These are phyloP conservation scores for Chalciporus chontae DNA, from an alignment of 768 basidiomycete genomes.

Conservation along the genomic window DNA sequence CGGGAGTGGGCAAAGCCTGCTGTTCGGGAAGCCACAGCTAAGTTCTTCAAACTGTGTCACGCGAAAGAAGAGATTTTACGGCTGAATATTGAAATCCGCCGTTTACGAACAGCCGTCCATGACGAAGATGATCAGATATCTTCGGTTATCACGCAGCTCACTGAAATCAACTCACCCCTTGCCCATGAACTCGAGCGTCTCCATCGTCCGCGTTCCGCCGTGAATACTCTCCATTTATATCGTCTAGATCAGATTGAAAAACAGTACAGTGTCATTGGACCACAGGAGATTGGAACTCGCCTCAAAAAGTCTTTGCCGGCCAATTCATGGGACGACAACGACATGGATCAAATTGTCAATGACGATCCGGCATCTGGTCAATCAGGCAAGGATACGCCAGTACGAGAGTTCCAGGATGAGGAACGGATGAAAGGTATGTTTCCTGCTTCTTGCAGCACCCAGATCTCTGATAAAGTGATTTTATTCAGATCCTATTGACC, in stretches of 20 bases:
- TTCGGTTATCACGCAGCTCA: neutral
- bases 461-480: too few species aligned
- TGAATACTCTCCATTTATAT: neutral
- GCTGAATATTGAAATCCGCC: slow-evolving; percentile 23
- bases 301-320: neutral
- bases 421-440: too few species aligned
- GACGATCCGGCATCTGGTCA: too few species aligned
- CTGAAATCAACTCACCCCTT: neutral
- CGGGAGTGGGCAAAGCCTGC: slow-evolving; percentile 20
- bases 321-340: neutral
- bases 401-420: too few species aligned
- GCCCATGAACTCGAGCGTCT: neutral
- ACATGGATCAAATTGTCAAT: neutral
- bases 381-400: too few species aligned
- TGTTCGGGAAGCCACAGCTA: slow-evolving; percentile 16
- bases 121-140: slow-evolving; percentile 15
- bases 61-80: slow-evolving; percentile 26
- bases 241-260: neutral
- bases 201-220: neutral
- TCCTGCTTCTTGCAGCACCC: too few species aligned
- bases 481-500: too few species aligned
- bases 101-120: slow-evolving; percentile 14
- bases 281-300: neutral
- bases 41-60: slow-evolving; percentile 22
- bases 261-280: neutral